A percentile compares a stretch with the other conserved stretches of the same genome.
Conservation (phyloP, 2,329 filamentous ascomycete species). For the Chaetomiaceae sp. region DNA sequence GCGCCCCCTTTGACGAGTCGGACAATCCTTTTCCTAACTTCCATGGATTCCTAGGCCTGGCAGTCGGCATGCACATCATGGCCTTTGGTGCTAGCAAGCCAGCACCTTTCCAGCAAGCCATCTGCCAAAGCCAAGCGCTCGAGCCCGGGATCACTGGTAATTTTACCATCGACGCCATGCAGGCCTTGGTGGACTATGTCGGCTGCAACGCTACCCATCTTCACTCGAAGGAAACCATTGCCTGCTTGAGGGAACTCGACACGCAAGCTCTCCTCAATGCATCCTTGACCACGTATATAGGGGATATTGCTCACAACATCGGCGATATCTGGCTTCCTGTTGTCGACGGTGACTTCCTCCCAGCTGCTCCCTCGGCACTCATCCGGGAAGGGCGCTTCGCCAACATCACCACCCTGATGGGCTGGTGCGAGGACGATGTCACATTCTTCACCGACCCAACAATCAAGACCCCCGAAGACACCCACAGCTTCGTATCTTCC, state of each 20-base stretch:
- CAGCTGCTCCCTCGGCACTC: not conserved
- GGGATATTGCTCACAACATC: constrained; percentile 4
- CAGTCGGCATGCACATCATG: constrained; percentile 26
- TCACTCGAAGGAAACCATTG: not conserved
- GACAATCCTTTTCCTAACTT: not conserved
- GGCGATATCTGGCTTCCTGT: constrained; percentile 11
- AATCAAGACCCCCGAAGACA: constrained; percentile 17
- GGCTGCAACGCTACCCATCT: not conserved
- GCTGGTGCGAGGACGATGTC: constrained; percentile 7
- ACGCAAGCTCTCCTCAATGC: constrained; percentile 2
- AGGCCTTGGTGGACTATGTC: not conserved
- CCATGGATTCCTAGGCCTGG: not conserved
- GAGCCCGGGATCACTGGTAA: constrained; percentile 6
- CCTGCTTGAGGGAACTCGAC: not conserved
- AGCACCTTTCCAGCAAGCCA: constrained; percentile 31
- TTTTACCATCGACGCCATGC: constrained; percentile 5
- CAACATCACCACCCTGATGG: constrained; percentile 9
- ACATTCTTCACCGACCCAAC: constrained; percentile 7
- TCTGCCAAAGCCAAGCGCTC: constrained; percentile 7
- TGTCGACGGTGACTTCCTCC: constrained; percentile 8
- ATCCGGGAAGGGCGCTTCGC: constrained; percentile 7
- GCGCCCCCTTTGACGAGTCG: no score
- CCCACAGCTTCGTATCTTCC: constrained; percentile 26
- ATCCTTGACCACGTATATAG: not conserved
- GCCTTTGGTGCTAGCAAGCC: constrained; percentile 30